Percentiles rank a stretch among this genome's conserved stretches.
These are phyloP conservation scores for Sphaerosporella brunnea DNA, from an alignment of 495 filamentous ascomycete species.

Conservation along the genomic window DNA sequence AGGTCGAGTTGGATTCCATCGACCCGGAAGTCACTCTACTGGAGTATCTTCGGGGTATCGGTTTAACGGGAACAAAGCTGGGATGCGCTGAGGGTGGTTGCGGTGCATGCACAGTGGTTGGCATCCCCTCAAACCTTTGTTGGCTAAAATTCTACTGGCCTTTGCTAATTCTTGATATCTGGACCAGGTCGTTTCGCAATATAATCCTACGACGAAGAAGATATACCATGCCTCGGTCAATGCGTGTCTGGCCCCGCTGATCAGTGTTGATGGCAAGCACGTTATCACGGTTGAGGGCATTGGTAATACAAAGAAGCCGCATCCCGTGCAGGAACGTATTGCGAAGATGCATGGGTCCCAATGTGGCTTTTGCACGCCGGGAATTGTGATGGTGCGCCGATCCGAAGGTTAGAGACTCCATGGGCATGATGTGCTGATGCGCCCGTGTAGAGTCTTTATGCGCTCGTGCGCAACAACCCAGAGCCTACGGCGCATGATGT, in stretches of 20 bases:
- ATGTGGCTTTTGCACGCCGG: constrained; percentile 82
- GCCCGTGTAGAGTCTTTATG: constrained; percentile 47
- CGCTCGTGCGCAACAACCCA: constrained; percentile 57
- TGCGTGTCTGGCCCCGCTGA: constrained; percentile 80
- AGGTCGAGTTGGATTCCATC: constrained; percentile 54
- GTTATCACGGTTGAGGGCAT: constrained; percentile 98
- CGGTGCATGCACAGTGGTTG: constrained; percentile 85
- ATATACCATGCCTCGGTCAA: constrained; percentile 89
- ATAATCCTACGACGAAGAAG: constrained; percentile 74
- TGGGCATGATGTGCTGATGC: neutral
- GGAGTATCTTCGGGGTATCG: constrained; percentile 80
- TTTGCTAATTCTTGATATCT: neutral
- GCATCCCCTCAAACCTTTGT: constrained; percentile 15
- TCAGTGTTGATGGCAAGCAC: constrained; percentile 92
- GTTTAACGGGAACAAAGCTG: constrained; percentile 57
- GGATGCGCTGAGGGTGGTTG: constrained; percentile 92
- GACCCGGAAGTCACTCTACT: constrained; percentile 87
- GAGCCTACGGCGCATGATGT: constrained; percentile 54
- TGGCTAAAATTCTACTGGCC: too few species aligned
- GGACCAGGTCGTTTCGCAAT: constrained; percentile 59
- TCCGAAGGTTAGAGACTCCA: constrained; percentile 6
- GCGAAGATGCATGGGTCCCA: constrained; percentile 54
- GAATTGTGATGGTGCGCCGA: constrained; percentile 67
- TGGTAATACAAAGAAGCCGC: constrained; percentile 68
- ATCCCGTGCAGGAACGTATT: constrained; percentile 82